Conservation (phyloP, 2,329 filamentous ascomycete species). For the Neurospora crassa region DNA sequence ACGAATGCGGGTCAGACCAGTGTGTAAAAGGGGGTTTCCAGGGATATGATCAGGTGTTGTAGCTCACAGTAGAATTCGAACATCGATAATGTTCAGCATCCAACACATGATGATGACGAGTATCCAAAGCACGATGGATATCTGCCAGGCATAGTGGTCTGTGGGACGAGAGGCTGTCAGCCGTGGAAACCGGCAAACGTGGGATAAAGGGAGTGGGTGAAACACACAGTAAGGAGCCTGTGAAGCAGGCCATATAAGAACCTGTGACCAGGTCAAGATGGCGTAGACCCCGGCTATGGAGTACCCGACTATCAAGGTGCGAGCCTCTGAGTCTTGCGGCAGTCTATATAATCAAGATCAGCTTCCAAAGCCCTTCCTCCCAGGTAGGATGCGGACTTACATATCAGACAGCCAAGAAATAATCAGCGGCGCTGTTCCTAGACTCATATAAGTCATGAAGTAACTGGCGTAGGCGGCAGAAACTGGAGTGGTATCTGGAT, state of each 20-base stretch:
- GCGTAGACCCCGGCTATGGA: conserved; percentile 40
- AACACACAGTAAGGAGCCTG: conserved; percentile 38
- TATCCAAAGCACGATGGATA: conserved; percentile 5
- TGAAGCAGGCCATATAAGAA: conserved; percentile 40
- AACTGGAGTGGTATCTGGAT: conserved; percentile 31
- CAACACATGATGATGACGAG: conserved; percentile 4
- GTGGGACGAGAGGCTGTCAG: background rate
- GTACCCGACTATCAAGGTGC: conserved; percentile 38
- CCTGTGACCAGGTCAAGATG: conserved; percentile 40
- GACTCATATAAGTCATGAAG: conserved; percentile 37
- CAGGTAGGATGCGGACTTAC: conserved; percentile 10
- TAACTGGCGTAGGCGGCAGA: conserved; percentile 41
- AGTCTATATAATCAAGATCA: conserved; percentile 2
- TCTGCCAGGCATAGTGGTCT: conserved; percentile 5
- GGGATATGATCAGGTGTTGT: background rate
- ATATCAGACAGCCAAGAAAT: conserved; percentile 43
- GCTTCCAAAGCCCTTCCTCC: background rate
- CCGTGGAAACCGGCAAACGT: background rate
- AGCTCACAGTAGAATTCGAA: background rate
- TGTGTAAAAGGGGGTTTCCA: too few relatives aligned
- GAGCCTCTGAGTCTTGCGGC: conserved; percentile 36
- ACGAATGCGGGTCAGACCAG: too few relatives aligned
- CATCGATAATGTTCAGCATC: background rate
- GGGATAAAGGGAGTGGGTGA: background rate
- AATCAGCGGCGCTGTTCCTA: conserved; percentile 42